Conservation (phyloP, 164 flowering plant genomes). For the Cinnamomum micranthum region DNA sequence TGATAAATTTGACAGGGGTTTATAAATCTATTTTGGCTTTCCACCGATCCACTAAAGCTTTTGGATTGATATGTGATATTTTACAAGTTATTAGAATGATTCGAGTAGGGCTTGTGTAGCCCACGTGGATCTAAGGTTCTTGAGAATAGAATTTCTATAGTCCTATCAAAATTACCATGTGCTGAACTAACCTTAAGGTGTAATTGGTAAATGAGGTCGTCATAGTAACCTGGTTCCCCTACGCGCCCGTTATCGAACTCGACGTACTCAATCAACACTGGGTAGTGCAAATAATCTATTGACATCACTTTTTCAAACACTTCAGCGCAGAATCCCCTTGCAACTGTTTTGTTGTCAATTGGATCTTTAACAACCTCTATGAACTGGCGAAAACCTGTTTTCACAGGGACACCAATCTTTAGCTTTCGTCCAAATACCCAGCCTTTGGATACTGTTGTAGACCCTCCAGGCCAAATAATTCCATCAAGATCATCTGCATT, state of each 20-base stretch:
- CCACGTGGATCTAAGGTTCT: too few species aligned
- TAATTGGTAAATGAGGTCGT: slow-evolving; percentile 21
- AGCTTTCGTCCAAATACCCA: slow-evolving; percentile 28
- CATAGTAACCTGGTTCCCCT: slow-evolving; percentile 6
- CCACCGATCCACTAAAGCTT: too few species aligned
- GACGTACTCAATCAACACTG: not conserved
- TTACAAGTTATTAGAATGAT: too few species aligned
- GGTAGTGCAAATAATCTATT: slow-evolving; percentile 6
- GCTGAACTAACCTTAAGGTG: slow-evolving; percentile 13
- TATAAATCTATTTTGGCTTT: too few species aligned
- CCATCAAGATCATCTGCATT: not conserved
- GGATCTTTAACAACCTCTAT: slow-evolving; percentile 17
- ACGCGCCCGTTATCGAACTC: slow-evolving; percentile 3
- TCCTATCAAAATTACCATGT: too few species aligned
- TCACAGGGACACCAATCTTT: slow-evolving; percentile 35
- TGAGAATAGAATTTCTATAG: too few species aligned
- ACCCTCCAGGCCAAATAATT: slow-evolving; percentile 40
- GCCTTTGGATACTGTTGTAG: slow-evolving; percentile 22
- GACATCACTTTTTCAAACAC: slow-evolving; percentile 25
- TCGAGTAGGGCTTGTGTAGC: too few species aligned
- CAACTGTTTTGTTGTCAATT: not conserved
- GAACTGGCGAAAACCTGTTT: slow-evolving; percentile 27
- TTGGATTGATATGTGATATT: too few species aligned
- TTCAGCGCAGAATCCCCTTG: slow-evolving; percentile 31
- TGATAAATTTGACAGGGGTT: too few species aligned